A percentile compares a stretch with the other conserved stretches of the same genome.
Conservation (phyloP, 306 rosid species). For the Vigna trinervia region DNA sequence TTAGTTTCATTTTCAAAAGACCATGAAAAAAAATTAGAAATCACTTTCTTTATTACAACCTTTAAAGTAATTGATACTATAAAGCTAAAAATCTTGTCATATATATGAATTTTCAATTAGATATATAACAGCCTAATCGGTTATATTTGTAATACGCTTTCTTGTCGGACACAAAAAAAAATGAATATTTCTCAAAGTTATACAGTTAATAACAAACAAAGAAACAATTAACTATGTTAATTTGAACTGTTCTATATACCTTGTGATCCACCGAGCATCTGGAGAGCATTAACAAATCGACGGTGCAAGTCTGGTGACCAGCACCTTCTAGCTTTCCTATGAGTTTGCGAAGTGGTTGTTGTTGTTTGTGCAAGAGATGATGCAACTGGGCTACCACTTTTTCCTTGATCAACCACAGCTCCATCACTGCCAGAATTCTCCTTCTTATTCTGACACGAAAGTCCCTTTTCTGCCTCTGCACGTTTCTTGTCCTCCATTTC, state of each 20-base stretch:
- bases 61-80: neutral
- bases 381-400: conserved; percentile 51
- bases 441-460: conserved; percentile 40
- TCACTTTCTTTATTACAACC: neutral
- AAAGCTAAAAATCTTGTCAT: neutral
- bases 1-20: too few relatives aligned
- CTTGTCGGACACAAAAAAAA: neutral
- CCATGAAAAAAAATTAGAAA: neutral
- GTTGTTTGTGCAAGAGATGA: conserved; percentile 53
- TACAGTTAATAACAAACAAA: neutral
- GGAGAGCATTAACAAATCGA: conserved; percentile 94
- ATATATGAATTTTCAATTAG: neutral
- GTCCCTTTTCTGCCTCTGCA: conserved; percentile 46
- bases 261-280: conserved; percentile 99
- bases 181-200: neutral
- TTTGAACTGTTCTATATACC: conserved; percentile 49
- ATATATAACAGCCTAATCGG: neutral
- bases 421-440: conserved; percentile 46
- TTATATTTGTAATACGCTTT: neutral
- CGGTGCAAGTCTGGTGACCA: conserved; percentile 99
- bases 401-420: conserved; percentile 54
- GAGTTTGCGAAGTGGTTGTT: conserved; percentile 58
- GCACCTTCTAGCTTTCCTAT: conserved; percentile 94
- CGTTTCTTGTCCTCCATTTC: conserved; percentile 59
- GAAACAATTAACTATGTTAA: neutral